Base-by-base conservation (phyloP, 1,139 yeast genomes). In the Yamadazyma triangularis region DNA sequence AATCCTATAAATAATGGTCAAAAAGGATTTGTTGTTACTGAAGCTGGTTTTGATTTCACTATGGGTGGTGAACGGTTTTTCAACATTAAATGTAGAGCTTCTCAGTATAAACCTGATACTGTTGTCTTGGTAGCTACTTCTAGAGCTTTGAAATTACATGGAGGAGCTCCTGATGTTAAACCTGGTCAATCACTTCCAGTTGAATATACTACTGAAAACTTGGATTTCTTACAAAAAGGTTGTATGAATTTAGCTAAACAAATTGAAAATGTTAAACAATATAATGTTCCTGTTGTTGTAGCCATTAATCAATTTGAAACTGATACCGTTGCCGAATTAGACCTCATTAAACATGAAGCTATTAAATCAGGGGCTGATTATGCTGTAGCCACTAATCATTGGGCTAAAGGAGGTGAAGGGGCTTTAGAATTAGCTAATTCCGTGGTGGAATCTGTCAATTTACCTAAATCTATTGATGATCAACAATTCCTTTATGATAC, bases 31-130 rank as follows among this genome's bases (percentile, higher is more conserved):
- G 93, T 83, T 32, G 81, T 83, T 30, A 83, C 93, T 26, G 93
- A 83, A 56, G 91, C 91, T 13, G 93, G 93, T 27, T 83, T 83
- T 51, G 93, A 83, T 55, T 83, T 83, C 58, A 81, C 91, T 25
- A 83, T 83, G 93, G 93, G 93, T 45, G 93, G 93, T 47, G 93
- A 83, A 63, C 70, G 93, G 56, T 82, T 82, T 57, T 75, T 80
- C 60, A 79, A 82, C 58, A 82, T 83, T 53, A 83, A 83, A 60
- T 80, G 89, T 50, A 75, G 91, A 57, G 68, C 87, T 7, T 78
- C 86, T 25, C 89, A 87, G 2, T 62, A 77, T 40, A 65, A 68
- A 38, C 93, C 93, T 16, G 79, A 82, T 51, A 74, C 79, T 23
- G 85, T 82, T 31, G 88, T 83, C 20, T 64, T 83, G 38, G 93